Evolutionary conservation across 495 filamentous ascomycete species (phyloP).

Genomic region (Hypomontagnella monticulosa): DNA sequence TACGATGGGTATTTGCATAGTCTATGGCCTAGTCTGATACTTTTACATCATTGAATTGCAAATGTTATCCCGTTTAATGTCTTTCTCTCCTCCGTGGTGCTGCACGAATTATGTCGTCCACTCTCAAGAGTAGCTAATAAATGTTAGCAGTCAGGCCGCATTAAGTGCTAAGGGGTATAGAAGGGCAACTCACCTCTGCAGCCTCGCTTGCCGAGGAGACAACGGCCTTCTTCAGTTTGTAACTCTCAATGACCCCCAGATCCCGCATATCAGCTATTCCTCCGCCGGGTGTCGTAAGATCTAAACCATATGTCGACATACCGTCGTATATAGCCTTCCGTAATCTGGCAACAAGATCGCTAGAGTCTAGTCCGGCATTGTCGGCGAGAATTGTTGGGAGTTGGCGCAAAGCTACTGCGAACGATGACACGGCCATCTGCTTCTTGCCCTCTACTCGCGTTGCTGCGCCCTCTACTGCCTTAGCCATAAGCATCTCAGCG

Average conservation of each 20-base stretch:
- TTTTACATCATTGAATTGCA: slow-evolving; percentile 25
- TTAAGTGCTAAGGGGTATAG: background rate
- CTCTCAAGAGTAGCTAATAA: slow-evolving; percentile 75
- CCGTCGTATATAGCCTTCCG: slow-evolving; percentile 94
- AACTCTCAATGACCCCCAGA: slow-evolving; percentile 94
- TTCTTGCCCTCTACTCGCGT: slow-evolving; percentile 97
- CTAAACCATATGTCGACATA: slow-evolving; percentile 88
- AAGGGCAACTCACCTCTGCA: slow-evolving; percentile 76
- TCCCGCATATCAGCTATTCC: slow-evolving; percentile 97
- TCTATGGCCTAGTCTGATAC: slow-evolving; percentile 24
- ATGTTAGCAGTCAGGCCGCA: slow-evolving; percentile 12
- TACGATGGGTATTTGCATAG: slow-evolving; percentile 32
- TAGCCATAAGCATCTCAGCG: slow-evolving; percentile 98
- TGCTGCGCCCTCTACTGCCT: slow-evolving; percentile 93
- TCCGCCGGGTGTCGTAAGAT: slow-evolving; percentile 88
- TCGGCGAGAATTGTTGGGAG: slow-evolving; percentile 96
- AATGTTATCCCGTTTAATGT: slow-evolving; percentile 26
- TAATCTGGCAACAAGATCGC: slow-evolving; percentile 89
- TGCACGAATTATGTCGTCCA: slow-evolving; percentile 86
- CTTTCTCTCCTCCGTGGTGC: slow-evolving; percentile 80
- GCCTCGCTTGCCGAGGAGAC: slow-evolving; percentile 95
- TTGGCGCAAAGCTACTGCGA: slow-evolving; percentile 87
- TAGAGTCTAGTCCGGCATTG: slow-evolving; percentile 95
- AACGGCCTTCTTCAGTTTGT: slow-evolving; percentile 97
- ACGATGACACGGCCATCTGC: slow-evolving; percentile 89